Evolutionary conservation across 352 stramenopile species (phyloP), one percentile per base, ranked within the genome.

Genomic region (Thraustochytrium sp.): DNA sequence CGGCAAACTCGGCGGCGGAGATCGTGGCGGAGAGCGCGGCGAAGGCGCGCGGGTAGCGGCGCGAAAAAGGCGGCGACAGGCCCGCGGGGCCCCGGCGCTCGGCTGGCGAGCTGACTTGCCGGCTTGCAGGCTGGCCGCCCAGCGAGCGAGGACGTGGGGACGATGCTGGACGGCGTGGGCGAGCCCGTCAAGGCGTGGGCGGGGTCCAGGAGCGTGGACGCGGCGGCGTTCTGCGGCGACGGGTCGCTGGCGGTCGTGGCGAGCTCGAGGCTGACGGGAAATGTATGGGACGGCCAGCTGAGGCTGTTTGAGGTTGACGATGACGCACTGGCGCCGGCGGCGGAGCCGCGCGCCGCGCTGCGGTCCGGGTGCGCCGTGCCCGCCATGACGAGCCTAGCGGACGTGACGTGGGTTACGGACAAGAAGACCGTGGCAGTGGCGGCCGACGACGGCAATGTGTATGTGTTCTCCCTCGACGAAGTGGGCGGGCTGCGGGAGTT

Each of bases 271-370:
- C 68, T 80, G 1, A 8, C 13, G 21, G 68, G 68, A 13, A 80
- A 80, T 80, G 23, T 80, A 0, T 80, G 68, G 68, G 68, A 80
- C 42, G 68, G 68, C 21, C 44, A 80, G 37, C 38, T 80, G 68
- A 38, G 68, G 42, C 68, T 80, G 36, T 61, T 75, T 23, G 34
- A 61, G 21, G 46, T 80, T 29, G 48, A 18, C 0, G 68, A 51
- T 3, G 46, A 72, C 1, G 3, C 59, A 16, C 16, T 64, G n/a
- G 61, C 23, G 0, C 18, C 40, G 23, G 9, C 18, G 8, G 23
- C 62, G 40, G 40, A 5, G 31, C 8, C 8, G 5, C 9, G 13
- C 8, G 36, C 8, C 5, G 36, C 5, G 5, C 54, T 63, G 23
- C n/a, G 36, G 26, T 11, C 21, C 2, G 68, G 46, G 13, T 61